Evolutionary conservation across 306 rosid species (phyloP).

Genomic region (Dalbergia cultrata): DNA sequence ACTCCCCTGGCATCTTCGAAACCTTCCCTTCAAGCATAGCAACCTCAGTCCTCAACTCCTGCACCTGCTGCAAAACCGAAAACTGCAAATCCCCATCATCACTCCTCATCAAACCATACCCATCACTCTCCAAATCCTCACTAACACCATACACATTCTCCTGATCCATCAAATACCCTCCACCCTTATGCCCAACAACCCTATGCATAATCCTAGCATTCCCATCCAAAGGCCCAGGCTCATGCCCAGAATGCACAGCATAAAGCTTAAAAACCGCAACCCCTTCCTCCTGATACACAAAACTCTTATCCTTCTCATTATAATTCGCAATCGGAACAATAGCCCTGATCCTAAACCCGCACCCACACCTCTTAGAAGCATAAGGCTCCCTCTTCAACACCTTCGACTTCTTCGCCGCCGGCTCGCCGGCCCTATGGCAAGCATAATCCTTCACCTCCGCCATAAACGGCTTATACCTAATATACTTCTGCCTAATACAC

Average conservation of each 20-base stretch:
- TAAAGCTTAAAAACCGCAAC: slow-evolving; percentile 86
- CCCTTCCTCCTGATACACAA: slow-evolving; percentile 97
- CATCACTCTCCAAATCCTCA: slow-evolving; percentile 88
- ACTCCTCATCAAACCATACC: slow-evolving; percentile 85
- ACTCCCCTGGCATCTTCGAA: slow-evolving; percentile 68
- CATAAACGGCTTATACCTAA: slow-evolving; percentile 98
- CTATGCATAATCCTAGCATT: slow-evolving; percentile 98
- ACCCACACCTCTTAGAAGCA: slow-evolving; percentile 95
- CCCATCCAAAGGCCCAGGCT: slow-evolving; percentile 98
- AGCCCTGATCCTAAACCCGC: slow-evolving; percentile 98
- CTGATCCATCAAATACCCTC: slow-evolving; percentile 82
- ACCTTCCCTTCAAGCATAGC: slow-evolving; percentile 82
- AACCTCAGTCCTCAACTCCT: slow-evolving; percentile 84
- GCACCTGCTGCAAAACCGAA: slow-evolving; percentile 87
- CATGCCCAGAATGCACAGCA: slow-evolving; percentile 99
- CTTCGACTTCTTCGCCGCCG: slow-evolving; percentile 80
- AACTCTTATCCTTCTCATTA: slow-evolving; percentile 95
- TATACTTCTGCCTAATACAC: slow-evolving; percentile 96
- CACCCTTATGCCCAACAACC: slow-evolving; percentile 86
- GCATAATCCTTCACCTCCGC: slow-evolving; percentile 99
- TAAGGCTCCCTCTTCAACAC: slow-evolving; percentile 95
- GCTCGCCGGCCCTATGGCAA: slow-evolving; percentile 97
- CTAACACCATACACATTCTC: slow-evolving; percentile 89
- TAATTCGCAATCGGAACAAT: slow-evolving; percentile 96
- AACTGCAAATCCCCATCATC: slow-evolving; percentile 87